phyloP scores from a whole-genome alignment of 306 rosid genomes.

The Cercis canadensis region DNA sequence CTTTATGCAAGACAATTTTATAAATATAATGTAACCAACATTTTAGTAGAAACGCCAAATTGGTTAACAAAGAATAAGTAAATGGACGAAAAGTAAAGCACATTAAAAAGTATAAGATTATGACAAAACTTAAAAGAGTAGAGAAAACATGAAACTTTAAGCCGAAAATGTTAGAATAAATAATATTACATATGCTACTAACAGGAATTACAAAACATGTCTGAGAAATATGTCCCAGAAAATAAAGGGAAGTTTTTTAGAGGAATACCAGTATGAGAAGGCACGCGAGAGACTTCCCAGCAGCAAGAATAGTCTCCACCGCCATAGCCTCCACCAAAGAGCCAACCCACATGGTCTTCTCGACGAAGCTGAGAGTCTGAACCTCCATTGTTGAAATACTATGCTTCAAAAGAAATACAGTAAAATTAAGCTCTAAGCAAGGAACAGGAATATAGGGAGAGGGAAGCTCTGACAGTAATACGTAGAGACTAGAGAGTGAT shows the following conservation, averaged over 20 bases:
- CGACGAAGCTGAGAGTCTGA: conserved; percentile 36
- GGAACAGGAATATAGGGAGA: background rate
- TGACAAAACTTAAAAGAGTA: background rate
- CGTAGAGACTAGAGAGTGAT: too few relatives aligned
- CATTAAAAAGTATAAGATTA: background rate
- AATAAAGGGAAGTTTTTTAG: background rate
- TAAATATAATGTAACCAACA: too few relatives aligned
- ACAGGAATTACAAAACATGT: background rate
- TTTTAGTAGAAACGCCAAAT: background rate
- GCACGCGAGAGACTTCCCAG: conserved; percentile 52
- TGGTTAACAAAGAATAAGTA: background rate
- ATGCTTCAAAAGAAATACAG: conserved; percentile 18
- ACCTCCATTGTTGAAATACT: conserved; percentile 50
- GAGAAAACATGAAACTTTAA: background rate
- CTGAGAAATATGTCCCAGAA: background rate
- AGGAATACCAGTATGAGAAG: conserved; percentile 45
- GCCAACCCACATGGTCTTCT: conserved; percentile 35
- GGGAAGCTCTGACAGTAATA: too few relatives aligned
- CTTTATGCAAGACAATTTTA: too few relatives aligned
- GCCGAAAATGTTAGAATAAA: background rate
- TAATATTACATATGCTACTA: background rate
- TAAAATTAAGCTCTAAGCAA: background rate
- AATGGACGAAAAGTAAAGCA: background rate
- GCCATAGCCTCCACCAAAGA: conserved; percentile 47
- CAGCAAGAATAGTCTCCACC: conserved; percentile 52